Evolutionary conservation across 352 stramenopile genomes (phyloP), one percentile per base, ranked within the genome.

Genomic region (Phytopythium sindhum): DNA sequence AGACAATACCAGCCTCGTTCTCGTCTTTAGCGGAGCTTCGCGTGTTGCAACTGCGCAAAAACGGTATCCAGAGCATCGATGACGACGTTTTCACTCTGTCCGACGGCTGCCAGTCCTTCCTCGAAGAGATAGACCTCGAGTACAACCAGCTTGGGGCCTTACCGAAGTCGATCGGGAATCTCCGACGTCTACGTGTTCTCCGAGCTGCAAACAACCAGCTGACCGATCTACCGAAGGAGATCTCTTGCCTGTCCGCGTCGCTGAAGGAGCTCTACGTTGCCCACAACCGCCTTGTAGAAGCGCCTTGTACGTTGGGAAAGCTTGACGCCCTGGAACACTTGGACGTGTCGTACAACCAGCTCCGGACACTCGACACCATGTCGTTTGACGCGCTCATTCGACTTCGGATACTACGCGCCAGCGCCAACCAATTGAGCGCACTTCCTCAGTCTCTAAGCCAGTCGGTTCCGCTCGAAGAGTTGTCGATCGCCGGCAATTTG

Each of bases 321-420:
- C 60, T 91, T 0, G 29, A 50, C 0, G 4, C 60, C 0, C 62
- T 93, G 6, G 61, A 86, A 28, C 61, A 68, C 29, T 65, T 93
- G 2, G 78, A 93, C n/a, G 19, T 93, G 51, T 88, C 81, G 21
- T 86, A 88, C 66, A 93, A 93, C 52, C 75, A 69, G 7, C 72
- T 93, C 26, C 63, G 65, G 44, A 75, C 70, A 4, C 70, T 93
- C 11, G 73, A 74, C 4, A 58, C 69, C 0, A 62, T 84, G 55
- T 69, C 84, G 37, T 93, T 90, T 44, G 55, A 64, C 0, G 56
- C 60, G 24, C 68, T 89, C 12, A 45, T 41, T 5, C 54, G 37
- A 0, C 78, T 93, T 48, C 51, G 67, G 23, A 65, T 70, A 4
- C 62, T 93, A 21, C 77, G 71, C 1, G 50, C 82, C 12, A 89